Evolutionary conservation across 2,329 filamentous ascomycete species (phyloP), one percentile per base, ranked within the genome.

Genomic region (Fusarium gaditjirri): DNA sequence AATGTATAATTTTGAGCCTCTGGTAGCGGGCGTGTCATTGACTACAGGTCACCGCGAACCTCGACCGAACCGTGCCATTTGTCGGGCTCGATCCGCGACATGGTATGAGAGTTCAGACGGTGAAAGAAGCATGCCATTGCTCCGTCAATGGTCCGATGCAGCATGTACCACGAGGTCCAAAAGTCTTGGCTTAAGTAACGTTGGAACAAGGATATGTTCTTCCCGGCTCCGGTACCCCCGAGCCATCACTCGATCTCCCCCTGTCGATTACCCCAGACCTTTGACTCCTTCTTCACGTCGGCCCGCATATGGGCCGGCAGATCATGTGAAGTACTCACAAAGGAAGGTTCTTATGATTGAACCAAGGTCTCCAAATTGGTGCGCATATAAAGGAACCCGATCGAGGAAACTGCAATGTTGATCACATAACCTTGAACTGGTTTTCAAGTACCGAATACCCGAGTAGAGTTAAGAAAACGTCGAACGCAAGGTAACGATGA

Each of bases 251-350:
- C 6, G 17, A 25, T 25, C n/a, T 11, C 29, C 33, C 31, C 55
- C 33, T 58, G 42, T 58, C 44, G 14, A 21, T 39, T 52, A 39
- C 55, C 55, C 55, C 55, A 38, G 43, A 31, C 43, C 44, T 12
- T 57, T 42, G 9, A 43, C 19, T 41, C n/a, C 19, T 25, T 29
- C 7, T 23, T 10, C 13, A 14, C 25, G 19, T n/a, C 14, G 23
- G 57, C 63, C 63, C 63, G 44, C 61, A 66, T 39, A 55, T 66
- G 46, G 43, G 38, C 21, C 52, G 19, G 44, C 19, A 50, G 39
- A 66, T 60, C 63, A 66, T 66, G 63, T 50, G 63, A 25, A 16
- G 25, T n/a, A 8, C 33, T 33, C 23, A 14, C 27, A 60, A 36
- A 49, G 63, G 43, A 50, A 60, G 44, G 52, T 66, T 66, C 39